Evolutionary conservation across 208 protist genomes (phyloP), one percentile per base, ranked within the genome.

Genomic region (Naegleria lovaniensis): DNA sequence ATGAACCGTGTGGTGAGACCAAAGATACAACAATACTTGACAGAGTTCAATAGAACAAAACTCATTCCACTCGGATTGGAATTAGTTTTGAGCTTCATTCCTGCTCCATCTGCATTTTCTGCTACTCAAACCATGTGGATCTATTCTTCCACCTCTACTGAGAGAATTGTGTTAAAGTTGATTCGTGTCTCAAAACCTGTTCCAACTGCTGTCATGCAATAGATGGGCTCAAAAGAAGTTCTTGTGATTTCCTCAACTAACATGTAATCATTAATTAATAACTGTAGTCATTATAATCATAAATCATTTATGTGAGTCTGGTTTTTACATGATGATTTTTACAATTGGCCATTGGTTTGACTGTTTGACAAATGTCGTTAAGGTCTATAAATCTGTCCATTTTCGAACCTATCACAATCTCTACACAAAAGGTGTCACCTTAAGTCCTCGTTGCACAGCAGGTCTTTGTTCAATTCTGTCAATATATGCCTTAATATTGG

Each of bases 361-460:
- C n/a, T n/a, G n/a, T n/a, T n/a, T n/a, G n/a, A n/a, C n/a, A n/a
- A n/a, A n/a, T n/a, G n/a, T n/a, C n/a, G n/a, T n/a, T n/a, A n/a
- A n/a, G n/a, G n/a, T n/a, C n/a, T n/a, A n/a, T n/a, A n/a, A n/a
- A n/a, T n/a, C n/a, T n/a, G n/a, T n/a, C n/a, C n/a, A n/a, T n/a
- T n/a, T n/a, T n/a, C n/a, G n/a, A n/a, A n/a, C n/a, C n/a, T n/a
- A n/a, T n/a, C n/a, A n/a, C n/a, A n/a, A n/a, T n/a, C n/a, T n/a
- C n/a, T 43, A 79, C 90, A 92, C 38, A 93, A 67, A 67, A 22
- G 55, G 55, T 29, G 55, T 67, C 11, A 67, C 92, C 13, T 3
- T 90, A 84, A 94, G 48, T 58, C 92, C 93, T 39, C 87, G 91
- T 76, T 94, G 58, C 16, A 94, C 86, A 43, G 93, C 93, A 39